Percentiles rank a stretch among this genome's conserved stretches.
Conservation (phyloP, 768 basidiomycete genomes). For the Tylopilus subfusipes region DNA sequence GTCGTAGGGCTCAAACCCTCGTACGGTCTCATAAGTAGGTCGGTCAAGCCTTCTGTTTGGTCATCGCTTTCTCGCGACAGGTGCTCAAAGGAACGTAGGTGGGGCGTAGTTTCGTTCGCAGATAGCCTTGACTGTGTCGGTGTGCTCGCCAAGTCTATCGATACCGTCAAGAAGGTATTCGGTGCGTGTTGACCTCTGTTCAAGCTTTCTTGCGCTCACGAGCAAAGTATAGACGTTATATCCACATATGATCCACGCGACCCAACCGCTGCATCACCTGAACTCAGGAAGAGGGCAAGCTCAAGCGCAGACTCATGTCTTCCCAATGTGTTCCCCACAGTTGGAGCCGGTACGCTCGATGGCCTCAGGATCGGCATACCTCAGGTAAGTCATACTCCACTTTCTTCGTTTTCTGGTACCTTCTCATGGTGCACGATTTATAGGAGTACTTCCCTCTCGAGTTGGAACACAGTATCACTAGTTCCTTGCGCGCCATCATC, state of each 20-base stretch:
- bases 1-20: slow-evolving; percentile 92
- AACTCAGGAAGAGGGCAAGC: slow-evolving; percentile 37
- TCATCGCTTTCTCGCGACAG: background rate
- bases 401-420: background rate
- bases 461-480: slow-evolving; percentile 44
- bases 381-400: slow-evolving; percentile 41
- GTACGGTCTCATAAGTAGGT: slow-evolving; percentile 89
- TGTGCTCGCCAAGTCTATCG: slow-evolving; percentile 58
- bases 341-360: slow-evolving; percentile 28
- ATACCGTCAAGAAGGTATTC: slow-evolving; percentile 52
- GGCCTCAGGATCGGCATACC: slow-evolving; percentile 76
- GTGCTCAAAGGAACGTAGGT: slow-evolving; percentile 43
- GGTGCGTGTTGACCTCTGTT: slow-evolving; percentile 37
- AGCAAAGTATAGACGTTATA: slow-evolving; percentile 28
- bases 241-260: slow-evolving; percentile 61
- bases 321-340: background rate
- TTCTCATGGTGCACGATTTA: background rate
- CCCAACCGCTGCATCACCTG: slow-evolving; percentile 60
- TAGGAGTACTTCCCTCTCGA: slow-evolving; percentile 82
- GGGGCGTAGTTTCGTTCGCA: slow-evolving; percentile 90
- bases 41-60: slow-evolving; percentile 14
- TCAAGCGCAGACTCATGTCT: slow-evolving; percentile 18
- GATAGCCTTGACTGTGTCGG: slow-evolving; percentile 96
- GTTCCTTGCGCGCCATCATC: slow-evolving; percentile 46
- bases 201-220: slow-evolving; percentile 1